Conservation (phyloP, 2,329 filamentous ascomycete genomes). For the Paecilomyces niveus region DNA sequence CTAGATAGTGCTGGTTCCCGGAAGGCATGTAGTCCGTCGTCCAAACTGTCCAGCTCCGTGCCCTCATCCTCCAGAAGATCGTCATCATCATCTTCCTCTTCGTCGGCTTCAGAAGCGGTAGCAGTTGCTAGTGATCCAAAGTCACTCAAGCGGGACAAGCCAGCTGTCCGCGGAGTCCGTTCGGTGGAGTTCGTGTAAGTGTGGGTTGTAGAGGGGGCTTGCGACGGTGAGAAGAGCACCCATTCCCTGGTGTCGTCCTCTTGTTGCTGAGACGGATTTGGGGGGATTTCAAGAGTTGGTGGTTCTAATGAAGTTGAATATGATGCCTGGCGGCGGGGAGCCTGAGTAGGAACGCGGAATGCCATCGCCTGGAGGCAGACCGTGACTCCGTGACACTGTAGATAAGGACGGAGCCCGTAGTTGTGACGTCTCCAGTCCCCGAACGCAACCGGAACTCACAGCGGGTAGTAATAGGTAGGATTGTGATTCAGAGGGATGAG, state of each 20-base stretch:
- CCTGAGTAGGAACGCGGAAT: constrained; percentile 31
- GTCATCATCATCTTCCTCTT: constrained; percentile 45
- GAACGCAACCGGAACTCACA: neutral
- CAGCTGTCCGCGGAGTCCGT: constrained; percentile 59
- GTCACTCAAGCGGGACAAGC: constrained; percentile 69
- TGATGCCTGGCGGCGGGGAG: constrained; percentile 25
- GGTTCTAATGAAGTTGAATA: constrained; percentile 21
- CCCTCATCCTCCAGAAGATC: constrained; percentile 48
- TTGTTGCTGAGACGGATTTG: constrained; percentile 28
- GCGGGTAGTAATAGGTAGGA: neutral
- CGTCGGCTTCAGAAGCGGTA: constrained; percentile 39
- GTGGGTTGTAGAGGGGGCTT: constrained; percentile 56
- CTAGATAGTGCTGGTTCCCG: constrained; percentile 52
- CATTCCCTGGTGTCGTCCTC: constrained; percentile 80
- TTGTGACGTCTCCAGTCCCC: neutral
- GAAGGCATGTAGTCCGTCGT: constrained; percentile 86
- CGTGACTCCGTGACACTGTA: neutral
- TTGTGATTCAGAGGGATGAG: neutral
- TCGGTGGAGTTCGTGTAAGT: constrained; percentile 60
- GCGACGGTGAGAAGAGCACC: constrained; percentile 83
- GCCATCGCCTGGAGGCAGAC: constrained; percentile 19
- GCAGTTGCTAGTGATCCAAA: constrained; percentile 63
- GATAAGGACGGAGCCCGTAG: neutral
- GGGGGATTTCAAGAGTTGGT: constrained; percentile 19
- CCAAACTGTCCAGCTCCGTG: constrained; percentile 85